A percentile compares a stretch with the other conserved stretches of the same genome.
These are phyloP conservation scores for Podila verticillata DNA, from an alignment of 192 early-diverging fungal species.

Conservation along the genomic window DNA sequence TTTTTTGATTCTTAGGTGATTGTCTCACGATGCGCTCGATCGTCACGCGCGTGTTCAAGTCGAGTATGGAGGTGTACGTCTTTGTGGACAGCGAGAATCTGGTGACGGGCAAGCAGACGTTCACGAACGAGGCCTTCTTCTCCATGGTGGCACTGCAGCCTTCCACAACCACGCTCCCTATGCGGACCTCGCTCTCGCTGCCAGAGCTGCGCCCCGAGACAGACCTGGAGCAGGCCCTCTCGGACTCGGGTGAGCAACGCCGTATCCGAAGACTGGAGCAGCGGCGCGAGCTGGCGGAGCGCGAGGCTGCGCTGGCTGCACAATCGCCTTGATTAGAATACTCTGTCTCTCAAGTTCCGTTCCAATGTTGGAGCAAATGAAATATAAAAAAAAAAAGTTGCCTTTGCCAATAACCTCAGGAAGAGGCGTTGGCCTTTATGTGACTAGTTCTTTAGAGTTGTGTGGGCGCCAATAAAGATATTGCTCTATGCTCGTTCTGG, in stretches of 20 bases:
- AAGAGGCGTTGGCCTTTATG: too few species aligned
- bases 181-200: neutral
- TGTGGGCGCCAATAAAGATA: too few species aligned
- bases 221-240: slow-evolving; percentile 51
- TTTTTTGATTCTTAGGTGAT: slow-evolving; percentile 25
- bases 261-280: slow-evolving; percentile 51
- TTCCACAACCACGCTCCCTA: neutral
- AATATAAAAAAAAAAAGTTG: neutral
- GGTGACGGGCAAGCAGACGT: slow-evolving; percentile 61
- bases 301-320: slow-evolving; percentile 11
- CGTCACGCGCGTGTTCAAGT: slow-evolving; percentile 62
- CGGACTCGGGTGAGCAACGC: slow-evolving; percentile 47
- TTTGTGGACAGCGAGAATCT: slow-evolving; percentile 65
- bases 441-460: too few species aligned
- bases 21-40: slow-evolving; percentile 62
- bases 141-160: slow-evolving; percentile 56
- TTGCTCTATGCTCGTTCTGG: too few species aligned
- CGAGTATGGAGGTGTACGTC: slow-evolving; percentile 66
- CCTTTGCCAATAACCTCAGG: too few species aligned
- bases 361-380: neutral
- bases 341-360: neutral
- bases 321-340: neutral
- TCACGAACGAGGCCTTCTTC: slow-evolving; percentile 69
- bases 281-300: slow-evolving; percentile 51
- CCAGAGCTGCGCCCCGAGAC: slow-evolving; percentile 51